A percentile compares a stretch with the other conserved stretches of the same genome.
These are phyloP conservation scores for Salix caprea DNA, from an alignment of 345 rosid species.

Conservation along the genomic window DNA sequence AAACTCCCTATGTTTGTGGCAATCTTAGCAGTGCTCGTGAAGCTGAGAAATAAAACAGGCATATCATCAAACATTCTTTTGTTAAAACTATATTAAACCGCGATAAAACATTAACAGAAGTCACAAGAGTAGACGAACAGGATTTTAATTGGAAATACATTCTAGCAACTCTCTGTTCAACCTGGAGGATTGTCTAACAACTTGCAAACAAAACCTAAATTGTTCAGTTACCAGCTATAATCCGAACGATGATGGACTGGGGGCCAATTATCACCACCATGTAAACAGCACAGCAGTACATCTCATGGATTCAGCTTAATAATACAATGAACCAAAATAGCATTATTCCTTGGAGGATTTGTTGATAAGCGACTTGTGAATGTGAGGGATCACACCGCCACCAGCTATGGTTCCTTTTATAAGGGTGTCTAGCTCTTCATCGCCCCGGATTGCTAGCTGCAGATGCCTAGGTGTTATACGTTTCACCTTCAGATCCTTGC, in stretches of 20 bases:
- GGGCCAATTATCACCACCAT: not conserved
- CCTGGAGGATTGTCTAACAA: not conserved
- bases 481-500: conserved; percentile 33
- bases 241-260: not conserved
- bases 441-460: conserved; percentile 30
- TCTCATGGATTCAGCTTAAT: not conserved
- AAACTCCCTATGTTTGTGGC: not conserved
- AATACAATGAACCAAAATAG: not conserved
- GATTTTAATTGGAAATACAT: not conserved
- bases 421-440: conserved; percentile 28
- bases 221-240: not conserved
- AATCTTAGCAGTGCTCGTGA: not conserved
- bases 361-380: conserved; percentile 32
- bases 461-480: conserved; percentile 28
- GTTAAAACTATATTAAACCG: not conserved
- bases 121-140: not conserved
- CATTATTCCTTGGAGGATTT: conserved; percentile 19
- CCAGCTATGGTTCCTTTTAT: conserved; percentile 25
- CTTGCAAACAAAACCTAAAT: not conserved
- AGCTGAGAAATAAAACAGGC: not conserved
- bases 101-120: not conserved
- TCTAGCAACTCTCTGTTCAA: not conserved
- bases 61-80: not conserved
- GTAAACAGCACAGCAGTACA: not conserved
- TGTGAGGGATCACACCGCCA: conserved; percentile 25